These are phyloP conservation scores for Pugionium cornutum DNA, from an alignment of 345 rosid species.

Conservation along the genomic window DNA sequence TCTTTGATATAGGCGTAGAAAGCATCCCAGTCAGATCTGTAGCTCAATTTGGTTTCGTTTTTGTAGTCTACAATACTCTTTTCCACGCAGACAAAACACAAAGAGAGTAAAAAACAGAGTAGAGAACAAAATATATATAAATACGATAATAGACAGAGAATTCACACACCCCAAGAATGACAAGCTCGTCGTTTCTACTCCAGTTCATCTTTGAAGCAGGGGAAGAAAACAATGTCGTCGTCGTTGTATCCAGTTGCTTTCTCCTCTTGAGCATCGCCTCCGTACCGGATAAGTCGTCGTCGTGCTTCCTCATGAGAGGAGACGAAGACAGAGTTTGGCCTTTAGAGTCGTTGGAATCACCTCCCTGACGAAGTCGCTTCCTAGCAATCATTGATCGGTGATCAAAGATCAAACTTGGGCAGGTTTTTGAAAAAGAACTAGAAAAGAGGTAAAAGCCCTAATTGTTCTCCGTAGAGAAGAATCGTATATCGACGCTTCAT, in stretches of 20 bases:
- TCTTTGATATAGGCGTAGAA: constrained; percentile 2
- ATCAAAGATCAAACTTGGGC: not conserved
- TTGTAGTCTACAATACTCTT: constrained; percentile 31
- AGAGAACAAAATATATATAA: not conserved
- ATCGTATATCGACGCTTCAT: not conserved
- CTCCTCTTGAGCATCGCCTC: constrained; percentile 6
- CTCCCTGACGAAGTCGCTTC: not conserved
- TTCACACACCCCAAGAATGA: constrained; percentile 24
- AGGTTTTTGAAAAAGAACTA: not conserved
- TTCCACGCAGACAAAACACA: not conserved
- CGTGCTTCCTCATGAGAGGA: constrained; percentile 1
- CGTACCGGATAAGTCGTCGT: not conserved
- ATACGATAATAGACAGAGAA: not conserved
- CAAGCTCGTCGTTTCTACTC: constrained; percentile 24
- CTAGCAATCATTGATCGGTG: constrained; percentile 2
- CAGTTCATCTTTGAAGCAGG: constrained; percentile 10
- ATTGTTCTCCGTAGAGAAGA: not conserved
- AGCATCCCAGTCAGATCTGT: not conserved
- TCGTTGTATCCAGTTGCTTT: not conserved
- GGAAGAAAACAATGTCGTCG: not conserved
- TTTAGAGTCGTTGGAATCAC: constrained; percentile 1
- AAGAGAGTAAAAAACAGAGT: not conserved
- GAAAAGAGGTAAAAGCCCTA: constrained; percentile 5
- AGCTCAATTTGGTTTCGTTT: not conserved
- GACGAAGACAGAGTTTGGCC: not conserved